Evolutionary conservation across 345 rosid genomes (phyloP).

Genomic region (Hibiscus tridactylites): DNA sequence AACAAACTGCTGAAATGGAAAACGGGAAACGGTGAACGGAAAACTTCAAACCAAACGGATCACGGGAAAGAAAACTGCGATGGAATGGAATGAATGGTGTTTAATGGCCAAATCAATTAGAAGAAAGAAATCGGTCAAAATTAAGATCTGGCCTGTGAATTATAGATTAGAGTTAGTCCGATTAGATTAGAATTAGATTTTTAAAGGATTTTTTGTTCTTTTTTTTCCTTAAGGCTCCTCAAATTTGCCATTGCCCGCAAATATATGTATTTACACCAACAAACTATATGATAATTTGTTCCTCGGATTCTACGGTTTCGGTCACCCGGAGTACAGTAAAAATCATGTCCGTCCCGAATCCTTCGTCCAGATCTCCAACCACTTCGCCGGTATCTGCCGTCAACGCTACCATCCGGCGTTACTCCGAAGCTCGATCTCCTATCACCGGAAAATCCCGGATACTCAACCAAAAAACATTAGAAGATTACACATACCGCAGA

Average conservation of each 20-base stretch:
- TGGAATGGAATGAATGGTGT: background rate
- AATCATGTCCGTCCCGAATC: conserved; percentile 11
- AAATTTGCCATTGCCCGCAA: conserved; percentile 10
- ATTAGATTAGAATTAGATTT: background rate
- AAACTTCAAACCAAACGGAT: background rate
- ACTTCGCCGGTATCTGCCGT: background rate
- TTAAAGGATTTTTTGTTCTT: background rate
- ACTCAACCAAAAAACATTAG: background rate
- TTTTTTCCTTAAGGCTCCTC: background rate
- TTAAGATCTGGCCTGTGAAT: background rate
- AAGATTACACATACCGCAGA: conserved; percentile 6
- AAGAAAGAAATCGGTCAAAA: background rate
- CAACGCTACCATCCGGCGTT: background rate
- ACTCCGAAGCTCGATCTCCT: background rate
- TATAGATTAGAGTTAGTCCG: no score
- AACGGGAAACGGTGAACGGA: background rate
- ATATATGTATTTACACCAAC: conserved; percentile 11
- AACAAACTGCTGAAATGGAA: background rate
- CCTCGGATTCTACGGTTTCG: conserved; percentile 7
- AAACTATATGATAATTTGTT: background rate
- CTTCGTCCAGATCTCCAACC: conserved; percentile 1
- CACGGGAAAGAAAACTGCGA: background rate
- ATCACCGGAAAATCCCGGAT: background rate
- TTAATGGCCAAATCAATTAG: background rate
- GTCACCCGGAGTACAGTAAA: conserved; percentile 11